Evolutionary conservation across 495 filamentous ascomycete species (phyloP), one percentile per base, ranked within the genome.

Genomic region (Neurospora sublineolata): DNA sequence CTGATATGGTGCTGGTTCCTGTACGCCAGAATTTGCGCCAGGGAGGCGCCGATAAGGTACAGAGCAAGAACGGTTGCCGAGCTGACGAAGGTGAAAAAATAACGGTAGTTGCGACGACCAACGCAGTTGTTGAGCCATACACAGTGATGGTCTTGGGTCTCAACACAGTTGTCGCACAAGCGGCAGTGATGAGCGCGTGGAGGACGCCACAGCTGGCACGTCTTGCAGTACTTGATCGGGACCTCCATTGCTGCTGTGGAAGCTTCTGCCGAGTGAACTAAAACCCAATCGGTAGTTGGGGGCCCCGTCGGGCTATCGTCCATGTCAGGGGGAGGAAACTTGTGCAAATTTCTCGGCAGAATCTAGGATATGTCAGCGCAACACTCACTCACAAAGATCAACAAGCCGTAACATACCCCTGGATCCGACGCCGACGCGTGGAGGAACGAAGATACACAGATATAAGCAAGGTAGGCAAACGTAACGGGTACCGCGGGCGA

Each of bases 101-200:
- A 99, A 68, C 96, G 93, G 80, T 99, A 99, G 80, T 99, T 99
- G 70, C 95, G 92, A 40, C 96, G 92, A 7, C 95, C 95, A 60
- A 99, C 91, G 80, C 95, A 99, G 79, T 98, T 99, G 82, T 99
- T 99, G 68, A 99, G 88, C 96, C 96, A 99, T 27, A 98, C 93
- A 76, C 95, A 99, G 83, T 99, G 95, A 76, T 99, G 95, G 77
- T 99, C 95, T 75, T 97, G 94, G 0, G 94, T 97, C 79, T 99
- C 95, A 64, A 99, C 88, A 79, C 95, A 99, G 78, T 94, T 97
- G 81, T 99, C 94, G 78, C 95, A 99, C 38, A 97, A 84, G 70
- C 96, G 93, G 81, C 95, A 99, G 80, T 99, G 95, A 77, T 98
- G 96, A 75, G 92, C 93, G 37, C 95, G 90, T 52, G 94, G 94